Evolutionary conservation across 805 yeast species (phyloP).

Genomic region (Yarrowia sp.): DNA sequence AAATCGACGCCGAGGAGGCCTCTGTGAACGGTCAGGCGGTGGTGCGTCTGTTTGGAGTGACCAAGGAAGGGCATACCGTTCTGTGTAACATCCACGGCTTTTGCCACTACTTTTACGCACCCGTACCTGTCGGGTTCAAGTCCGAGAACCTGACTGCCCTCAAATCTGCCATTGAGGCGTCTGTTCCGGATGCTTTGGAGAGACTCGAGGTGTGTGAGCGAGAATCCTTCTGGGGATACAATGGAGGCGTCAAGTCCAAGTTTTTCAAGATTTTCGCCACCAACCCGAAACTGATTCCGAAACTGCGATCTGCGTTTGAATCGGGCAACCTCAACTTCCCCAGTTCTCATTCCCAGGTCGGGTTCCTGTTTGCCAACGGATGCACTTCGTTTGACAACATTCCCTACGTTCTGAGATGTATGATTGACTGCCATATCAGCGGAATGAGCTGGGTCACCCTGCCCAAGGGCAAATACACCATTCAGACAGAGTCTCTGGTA

Average conservation of each 20-base stretch:
- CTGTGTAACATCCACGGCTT: slow-evolving; percentile 90
- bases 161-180: slow-evolving; percentile 54
- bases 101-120: slow-evolving; percentile 87
- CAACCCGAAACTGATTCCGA: slow-evolving; percentile 70
- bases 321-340: slow-evolving; percentile 70
- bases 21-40: slow-evolving; percentile 59
- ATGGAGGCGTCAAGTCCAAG: slow-evolving; percentile 76
- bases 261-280: slow-evolving; percentile 76
- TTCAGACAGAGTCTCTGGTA: slow-evolving; percentile 53
- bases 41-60: slow-evolving; percentile 91
- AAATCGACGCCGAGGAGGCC: slow-evolving; percentile 92
- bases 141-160: slow-evolving; percentile 60
- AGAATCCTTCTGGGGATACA: slow-evolving; percentile 94
- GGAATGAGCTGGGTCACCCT: slow-evolving; percentile 97
- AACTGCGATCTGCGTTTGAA: slow-evolving; percentile 81
- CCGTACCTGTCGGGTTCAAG: slow-evolving; percentile 82
- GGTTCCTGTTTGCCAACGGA: slow-evolving; percentile 58
- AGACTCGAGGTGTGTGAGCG: slow-evolving; percentile 70
- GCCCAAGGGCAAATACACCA: slow-evolving; percentile 71
- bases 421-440: slow-evolving; percentile 90
- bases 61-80: slow-evolving; percentile 82
- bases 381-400: slow-evolving; percentile 87
- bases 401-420: slow-evolving; percentile 80
- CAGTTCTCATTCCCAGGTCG: slow-evolving; percentile 43
- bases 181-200: slow-evolving; percentile 61